Conservation (phyloP, 192 early-diverging fungal species). For the Backusella tuberculispora region DNA sequence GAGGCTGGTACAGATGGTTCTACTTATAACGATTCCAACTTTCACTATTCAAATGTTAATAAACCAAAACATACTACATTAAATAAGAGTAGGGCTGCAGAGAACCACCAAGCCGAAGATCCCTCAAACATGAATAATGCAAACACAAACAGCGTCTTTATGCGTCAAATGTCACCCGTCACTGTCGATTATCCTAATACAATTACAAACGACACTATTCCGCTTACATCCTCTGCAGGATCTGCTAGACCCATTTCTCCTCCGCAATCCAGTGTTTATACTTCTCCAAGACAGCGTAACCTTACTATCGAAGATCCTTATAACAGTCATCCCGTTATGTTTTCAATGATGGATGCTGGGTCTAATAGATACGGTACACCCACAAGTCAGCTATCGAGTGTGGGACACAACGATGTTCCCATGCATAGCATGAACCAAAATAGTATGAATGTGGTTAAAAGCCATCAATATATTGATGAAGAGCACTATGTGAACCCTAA, state of each 20-base stretch:
- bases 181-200: slow-evolving; percentile 21
- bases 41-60: neutral
- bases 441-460: neutral
- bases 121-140: neutral
- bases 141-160: slow-evolving; percentile 16
- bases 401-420: neutral
- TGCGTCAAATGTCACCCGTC: slow-evolving; percentile 24
- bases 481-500: neutral
- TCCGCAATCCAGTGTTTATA: neutral
- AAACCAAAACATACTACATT: neutral
- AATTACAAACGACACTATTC: slow-evolving; percentile 23
- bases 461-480: neutral
- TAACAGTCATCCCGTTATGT: slow-evolving; percentile 10
- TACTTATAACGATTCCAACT: slow-evolving; percentile 7
- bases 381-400: neutral
- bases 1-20: neutral
- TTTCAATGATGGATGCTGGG: slow-evolving; percentile 20
- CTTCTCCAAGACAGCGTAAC: neutral
- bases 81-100: neutral
- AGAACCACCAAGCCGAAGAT: neutral
- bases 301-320: slow-evolving; percentile 20
- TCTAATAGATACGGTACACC: slow-evolving; percentile 12
- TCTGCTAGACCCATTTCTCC: slow-evolving; percentile 15
- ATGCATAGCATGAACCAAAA: neutral
- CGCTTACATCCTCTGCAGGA: slow-evolving; percentile 17